Conservation (phyloP, 2,329 filamentous ascomycete species). For the Raffaelea ambrosiae region DNA sequence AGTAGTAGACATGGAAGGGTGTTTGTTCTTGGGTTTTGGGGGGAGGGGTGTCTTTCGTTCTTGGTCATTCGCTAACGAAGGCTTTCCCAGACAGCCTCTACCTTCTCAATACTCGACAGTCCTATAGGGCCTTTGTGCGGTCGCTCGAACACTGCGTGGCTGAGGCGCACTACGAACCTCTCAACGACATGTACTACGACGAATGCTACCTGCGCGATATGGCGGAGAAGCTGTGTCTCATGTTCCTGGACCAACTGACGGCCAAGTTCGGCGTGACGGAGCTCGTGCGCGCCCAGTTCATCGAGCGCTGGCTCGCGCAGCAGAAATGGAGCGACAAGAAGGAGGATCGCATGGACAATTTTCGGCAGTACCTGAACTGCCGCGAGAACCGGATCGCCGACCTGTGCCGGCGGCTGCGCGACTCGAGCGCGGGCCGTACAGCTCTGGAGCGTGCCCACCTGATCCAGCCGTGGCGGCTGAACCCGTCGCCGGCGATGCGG, state of each 20-base stretch:
- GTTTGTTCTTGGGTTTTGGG: slow-evolving; percentile 11
- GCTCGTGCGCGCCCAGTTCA: slow-evolving; percentile 54
- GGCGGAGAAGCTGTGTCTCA: slow-evolving; percentile 50
- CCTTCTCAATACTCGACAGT: slow-evolving; percentile 39
- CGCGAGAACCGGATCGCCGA: slow-evolving; percentile 45
- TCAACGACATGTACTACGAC: slow-evolving; percentile 50
- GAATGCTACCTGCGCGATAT: slow-evolving; percentile 56
- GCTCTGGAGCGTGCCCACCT: slow-evolving; percentile 43
- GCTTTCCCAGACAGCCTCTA: slow-evolving; percentile 29
- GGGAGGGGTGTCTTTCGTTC: slow-evolving; percentile 14
- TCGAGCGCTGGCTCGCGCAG: slow-evolving; percentile 65
- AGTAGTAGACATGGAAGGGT: slow-evolving; percentile 18
- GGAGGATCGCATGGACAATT: slow-evolving; percentile 45
- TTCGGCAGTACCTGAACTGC: slow-evolving; percentile 39
- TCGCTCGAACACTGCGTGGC: slow-evolving; percentile 48
- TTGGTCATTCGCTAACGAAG: slow-evolving; percentile 14
- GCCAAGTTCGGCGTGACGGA: slow-evolving; percentile 47
- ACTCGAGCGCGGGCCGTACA: slow-evolving; percentile 40
- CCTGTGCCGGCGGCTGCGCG: slow-evolving; percentile 40
- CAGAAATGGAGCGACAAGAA: slow-evolving; percentile 58
- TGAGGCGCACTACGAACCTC: slow-evolving; percentile 39
- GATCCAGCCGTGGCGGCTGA: slow-evolving; percentile 16
- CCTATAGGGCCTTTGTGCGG: slow-evolving; percentile 49
- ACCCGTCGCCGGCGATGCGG: neutral
- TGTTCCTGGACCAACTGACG: slow-evolving; percentile 50